A percentile compares a stretch with the other conserved stretches of the same genome.
Evolutionary conservation across 2,329 filamentous ascomycete genomes (phyloP).

Genomic region (Exophiala calicioides): DNA sequence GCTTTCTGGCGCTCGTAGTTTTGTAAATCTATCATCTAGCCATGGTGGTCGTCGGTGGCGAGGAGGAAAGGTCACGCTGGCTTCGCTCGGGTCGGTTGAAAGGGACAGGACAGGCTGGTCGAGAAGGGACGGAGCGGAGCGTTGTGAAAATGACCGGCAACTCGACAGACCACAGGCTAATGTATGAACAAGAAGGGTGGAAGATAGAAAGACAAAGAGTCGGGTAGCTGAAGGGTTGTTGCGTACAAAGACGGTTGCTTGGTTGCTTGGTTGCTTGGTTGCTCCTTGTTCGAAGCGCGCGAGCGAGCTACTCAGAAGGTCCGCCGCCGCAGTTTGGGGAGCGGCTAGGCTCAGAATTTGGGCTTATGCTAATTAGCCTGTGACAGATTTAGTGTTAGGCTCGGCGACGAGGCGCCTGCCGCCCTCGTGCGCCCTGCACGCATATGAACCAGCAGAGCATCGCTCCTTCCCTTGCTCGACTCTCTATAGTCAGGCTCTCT

Average conservation of each 20-base stretch:
- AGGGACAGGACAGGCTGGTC: conserved; percentile 1
- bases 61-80: conserved; percentile 15
- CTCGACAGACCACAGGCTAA: neutral
- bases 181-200: too few relatives aligned
- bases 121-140: neutral
- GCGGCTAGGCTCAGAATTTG: neutral
- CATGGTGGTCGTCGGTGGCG: conserved; percentile 18
- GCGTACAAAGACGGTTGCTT: conserved; percentile 2
- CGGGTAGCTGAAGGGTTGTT: conserved; percentile 1
- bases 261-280: conserved; percentile 7
- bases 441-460: too few relatives aligned
- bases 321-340: neutral
- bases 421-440: too few relatives aligned
- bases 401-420: neutral
- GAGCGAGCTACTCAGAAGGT: neutral
- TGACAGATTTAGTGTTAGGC: neutral
- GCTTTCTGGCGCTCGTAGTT: conserved; percentile 25
- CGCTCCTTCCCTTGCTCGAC: too few relatives aligned
- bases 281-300: conserved; percentile 11
- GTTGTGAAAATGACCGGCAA: neutral
- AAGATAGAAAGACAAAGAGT: neutral
- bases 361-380: neutral
- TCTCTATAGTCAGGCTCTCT: too few relatives aligned
- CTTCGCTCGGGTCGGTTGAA: conserved; percentile 9
- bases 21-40: conserved; percentile 29